Conservation (phyloP, 768 basidiomycete species). For the Suillus cothurnatus region DNA sequence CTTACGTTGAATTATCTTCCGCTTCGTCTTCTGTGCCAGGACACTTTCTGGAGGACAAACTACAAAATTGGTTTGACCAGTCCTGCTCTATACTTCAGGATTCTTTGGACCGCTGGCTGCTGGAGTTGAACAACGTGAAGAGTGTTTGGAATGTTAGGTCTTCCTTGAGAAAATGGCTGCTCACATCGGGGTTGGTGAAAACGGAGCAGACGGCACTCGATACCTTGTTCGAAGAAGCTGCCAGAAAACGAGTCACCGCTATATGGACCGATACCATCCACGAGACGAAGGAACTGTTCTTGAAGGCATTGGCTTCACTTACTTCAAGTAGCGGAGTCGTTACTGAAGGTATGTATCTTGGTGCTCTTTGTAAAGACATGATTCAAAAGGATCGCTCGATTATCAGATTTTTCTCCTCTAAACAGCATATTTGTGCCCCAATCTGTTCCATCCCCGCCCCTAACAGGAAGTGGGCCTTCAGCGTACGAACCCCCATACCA, state of each 20-base stretch:
- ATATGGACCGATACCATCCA: constrained; percentile 61
- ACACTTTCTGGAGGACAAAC: constrained; percentile 43
- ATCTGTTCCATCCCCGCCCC: constrained; percentile 47
- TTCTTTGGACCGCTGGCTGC: constrained; percentile 58
- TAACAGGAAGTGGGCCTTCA: constrained; percentile 37
- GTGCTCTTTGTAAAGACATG: neutral
- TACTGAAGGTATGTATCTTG: constrained; percentile 1
- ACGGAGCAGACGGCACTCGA: constrained; percentile 49
- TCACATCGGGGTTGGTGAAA: constrained; percentile 43
- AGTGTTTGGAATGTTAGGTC: constrained; percentile 75
- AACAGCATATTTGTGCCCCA: constrained; percentile 59
- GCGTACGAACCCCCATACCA: constrained; percentile 50
- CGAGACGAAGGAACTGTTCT: constrained; percentile 50
- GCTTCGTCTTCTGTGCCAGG: constrained; percentile 53
- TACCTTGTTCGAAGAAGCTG: constrained; percentile 53
- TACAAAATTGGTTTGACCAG: constrained; percentile 66
- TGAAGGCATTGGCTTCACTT: constrained; percentile 36
- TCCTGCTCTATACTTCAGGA: constrained; percentile 47
- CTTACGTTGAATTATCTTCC: constrained; percentile 76
- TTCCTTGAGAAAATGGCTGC: constrained; percentile 50
- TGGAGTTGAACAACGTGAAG: constrained; percentile 55
- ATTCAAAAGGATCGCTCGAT: neutral
- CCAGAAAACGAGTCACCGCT: constrained; percentile 50
- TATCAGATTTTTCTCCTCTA: constrained; percentile 52
- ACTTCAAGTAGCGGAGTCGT: neutral